These are phyloP conservation scores for Madurella fahalii DNA, from an alignment of 2,329 filamentous ascomycete species.

Conservation along the genomic window DNA sequence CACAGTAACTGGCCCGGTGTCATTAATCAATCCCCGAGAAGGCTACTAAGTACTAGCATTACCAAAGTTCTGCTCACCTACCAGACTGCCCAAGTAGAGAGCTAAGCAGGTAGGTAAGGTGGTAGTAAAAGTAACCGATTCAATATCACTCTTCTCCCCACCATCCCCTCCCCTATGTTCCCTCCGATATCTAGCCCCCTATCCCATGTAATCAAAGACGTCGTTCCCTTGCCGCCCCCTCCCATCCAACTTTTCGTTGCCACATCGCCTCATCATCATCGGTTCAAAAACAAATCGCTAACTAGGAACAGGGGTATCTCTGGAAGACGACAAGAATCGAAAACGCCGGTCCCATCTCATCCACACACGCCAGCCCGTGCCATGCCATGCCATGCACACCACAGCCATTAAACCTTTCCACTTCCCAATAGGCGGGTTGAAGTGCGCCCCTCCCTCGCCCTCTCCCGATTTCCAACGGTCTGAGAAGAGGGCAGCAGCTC, in stretches of 20 bases:
- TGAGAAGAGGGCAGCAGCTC: no score
- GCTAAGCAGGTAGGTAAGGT: no score
- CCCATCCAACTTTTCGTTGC: no score
- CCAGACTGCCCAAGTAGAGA: no score
- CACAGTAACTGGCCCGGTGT: no score
- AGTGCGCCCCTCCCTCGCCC: neutral
- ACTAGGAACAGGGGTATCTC: slow-evolving; percentile 21
- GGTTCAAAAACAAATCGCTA: neutral
- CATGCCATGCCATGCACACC: no score
- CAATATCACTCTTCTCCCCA: neutral
- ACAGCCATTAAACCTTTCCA: neutral
- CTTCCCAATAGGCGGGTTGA: neutral
- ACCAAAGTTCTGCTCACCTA: no score
- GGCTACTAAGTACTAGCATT: no score
- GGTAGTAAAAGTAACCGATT: no score
- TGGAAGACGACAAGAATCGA: slow-evolving; percentile 16
- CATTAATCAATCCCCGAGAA: no score
- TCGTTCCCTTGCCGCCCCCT: no score
- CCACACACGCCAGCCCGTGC: neutral
- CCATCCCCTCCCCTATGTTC: neutral
- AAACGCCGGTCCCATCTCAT: neutral
- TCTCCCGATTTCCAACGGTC: neutral
- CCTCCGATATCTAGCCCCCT: neutral
- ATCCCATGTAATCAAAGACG: neutral
- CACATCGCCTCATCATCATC: slow-evolving; percentile 8